Conservation (phyloP, 192 early-diverging fungal genomes). For the Umbelopsis ramanniana region DNA sequence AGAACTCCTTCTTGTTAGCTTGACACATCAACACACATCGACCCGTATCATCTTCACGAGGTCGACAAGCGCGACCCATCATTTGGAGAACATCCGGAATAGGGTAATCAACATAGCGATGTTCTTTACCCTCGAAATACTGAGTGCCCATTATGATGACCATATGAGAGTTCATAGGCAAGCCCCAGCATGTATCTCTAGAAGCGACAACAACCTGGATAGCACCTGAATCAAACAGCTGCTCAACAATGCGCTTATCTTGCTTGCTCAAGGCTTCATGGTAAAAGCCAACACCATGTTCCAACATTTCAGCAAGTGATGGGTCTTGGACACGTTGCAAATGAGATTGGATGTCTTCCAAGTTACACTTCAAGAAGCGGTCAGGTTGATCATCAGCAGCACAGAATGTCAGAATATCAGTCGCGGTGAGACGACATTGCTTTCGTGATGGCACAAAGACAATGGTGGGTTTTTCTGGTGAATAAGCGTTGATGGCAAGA, state of each 20-base stretch:
- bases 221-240: conserved; percentile 92
- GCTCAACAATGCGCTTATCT: conserved; percentile 88
- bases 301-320: conserved; percentile 75
- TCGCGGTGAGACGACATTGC: conserved; percentile 95
- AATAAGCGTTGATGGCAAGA: conserved; percentile 92
- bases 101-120: conserved; percentile 94
- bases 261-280: conserved; percentile 92
- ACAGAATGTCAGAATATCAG: conserved; percentile 93
- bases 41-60: conserved; percentile 94
- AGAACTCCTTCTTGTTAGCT: conserved; percentile 97
- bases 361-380: conserved; percentile 85
- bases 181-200: conserved; percentile 96
- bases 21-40: conserved; percentile 93
- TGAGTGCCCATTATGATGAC: conserved; percentile 99
- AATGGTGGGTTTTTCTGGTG: conserved; percentile 91
- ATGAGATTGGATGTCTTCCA: conserved; percentile 77
- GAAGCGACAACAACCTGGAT: conserved; percentile 98
- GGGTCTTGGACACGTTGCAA: conserved; percentile 80
- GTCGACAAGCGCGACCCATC: conserved; percentile 97
- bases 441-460: conserved; percentile 98
- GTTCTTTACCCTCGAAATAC: conserved; percentile 89
- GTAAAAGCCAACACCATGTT: conserved; percentile 97
- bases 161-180: conserved; percentile 96
- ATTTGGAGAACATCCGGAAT: conserved; percentile 99
- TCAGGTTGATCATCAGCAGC: conserved; percentile 91